Evolutionary conservation across 345 rosid genomes (phyloP).

Genomic region (Trapa incisa): DNA sequence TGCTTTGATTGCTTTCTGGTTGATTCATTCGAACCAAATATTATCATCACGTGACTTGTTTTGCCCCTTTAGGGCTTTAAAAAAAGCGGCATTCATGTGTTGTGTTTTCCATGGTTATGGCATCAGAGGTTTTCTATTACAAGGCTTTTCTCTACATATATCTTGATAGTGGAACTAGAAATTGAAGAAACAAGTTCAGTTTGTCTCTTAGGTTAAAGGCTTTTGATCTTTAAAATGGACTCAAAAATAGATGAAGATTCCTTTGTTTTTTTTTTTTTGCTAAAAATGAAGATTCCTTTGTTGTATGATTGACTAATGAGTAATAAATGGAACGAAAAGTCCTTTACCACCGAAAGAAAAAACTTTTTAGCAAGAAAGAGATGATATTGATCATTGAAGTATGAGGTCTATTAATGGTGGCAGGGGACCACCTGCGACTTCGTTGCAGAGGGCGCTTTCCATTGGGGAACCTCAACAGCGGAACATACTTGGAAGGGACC

Average conservation of each 20-base stretch:
- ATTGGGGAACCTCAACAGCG: conserved; percentile 35
- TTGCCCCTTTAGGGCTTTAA: not conserved
- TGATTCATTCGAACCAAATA: not conserved
- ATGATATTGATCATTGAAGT: not conserved
- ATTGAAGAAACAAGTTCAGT: not conserved
- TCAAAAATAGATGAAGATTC: not conserved
- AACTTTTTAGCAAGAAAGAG: not conserved
- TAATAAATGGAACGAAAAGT: not conserved
- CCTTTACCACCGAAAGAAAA: not conserved
- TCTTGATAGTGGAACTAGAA: not conserved
- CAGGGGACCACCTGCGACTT: conserved; percentile 37
- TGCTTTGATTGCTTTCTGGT: not conserved
- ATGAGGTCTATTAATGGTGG: not conserved
- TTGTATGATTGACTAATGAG: not conserved
- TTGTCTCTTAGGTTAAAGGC: not conserved
- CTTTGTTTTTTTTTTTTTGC: not conserved
- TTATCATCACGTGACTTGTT: not conserved
- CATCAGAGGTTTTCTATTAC: not conserved
- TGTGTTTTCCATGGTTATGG: not conserved
- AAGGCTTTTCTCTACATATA: not conserved
- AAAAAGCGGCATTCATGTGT: not conserved
- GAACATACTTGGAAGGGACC: conserved; percentile 5
- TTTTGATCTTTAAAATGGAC: not conserved
- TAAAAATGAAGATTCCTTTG: not conserved
- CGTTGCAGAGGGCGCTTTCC: conserved; percentile 20